Base-by-base conservation (phyloP, 495 filamentous ascomycete species). In the Neurospora africana region DNA sequence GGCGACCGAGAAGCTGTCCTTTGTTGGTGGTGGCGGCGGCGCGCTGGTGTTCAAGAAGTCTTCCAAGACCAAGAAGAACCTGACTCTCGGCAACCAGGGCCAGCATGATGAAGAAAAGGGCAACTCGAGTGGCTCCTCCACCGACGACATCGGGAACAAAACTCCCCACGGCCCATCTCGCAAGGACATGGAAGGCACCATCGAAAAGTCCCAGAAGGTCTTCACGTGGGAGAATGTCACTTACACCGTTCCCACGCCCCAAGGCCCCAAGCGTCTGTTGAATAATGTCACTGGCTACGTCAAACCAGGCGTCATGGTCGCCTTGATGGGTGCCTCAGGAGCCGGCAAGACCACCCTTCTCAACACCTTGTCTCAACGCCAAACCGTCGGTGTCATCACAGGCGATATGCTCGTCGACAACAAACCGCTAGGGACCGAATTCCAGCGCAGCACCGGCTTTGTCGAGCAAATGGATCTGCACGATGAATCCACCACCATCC, bases 391-490 rank as follows among this genome's bases (percentile, higher is more conserved):
- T 35, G 87, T 92, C 3, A 84, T 95, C 17, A 81, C 82, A 8
- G 93, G 93, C 15, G 86, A 90, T 30, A 92, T 95, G 87, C 84
- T 93, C 15, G 91, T 97, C 5, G 91, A 96, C 75, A 93, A 93
- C 21, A 86, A 87, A 37, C 81, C 86, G 0, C 85, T 93, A 0
- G 89, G 86, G 0, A 77, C 82, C 10, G 89, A 91, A 33, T 97
- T 97, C 80, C 92, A 94, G 76, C 87, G 93, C 27, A 86, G 87
- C 23, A 95, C 92, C 41, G 93, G 93, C 37, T 97, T 92, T 81
- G 93, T 91, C 75, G 89, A 96, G 78, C 93, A 97, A 79, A 92
- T 92, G 83, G 93, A 97, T 82, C 76, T 97, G 23, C 94, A 97
- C 78, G 86, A 95, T 37, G 85, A 89, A 58, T 94, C 92, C 0